phyloP scores from a whole-genome alignment of 805 yeast genomes.

The Yamadazyma phyllophila region DNA sequence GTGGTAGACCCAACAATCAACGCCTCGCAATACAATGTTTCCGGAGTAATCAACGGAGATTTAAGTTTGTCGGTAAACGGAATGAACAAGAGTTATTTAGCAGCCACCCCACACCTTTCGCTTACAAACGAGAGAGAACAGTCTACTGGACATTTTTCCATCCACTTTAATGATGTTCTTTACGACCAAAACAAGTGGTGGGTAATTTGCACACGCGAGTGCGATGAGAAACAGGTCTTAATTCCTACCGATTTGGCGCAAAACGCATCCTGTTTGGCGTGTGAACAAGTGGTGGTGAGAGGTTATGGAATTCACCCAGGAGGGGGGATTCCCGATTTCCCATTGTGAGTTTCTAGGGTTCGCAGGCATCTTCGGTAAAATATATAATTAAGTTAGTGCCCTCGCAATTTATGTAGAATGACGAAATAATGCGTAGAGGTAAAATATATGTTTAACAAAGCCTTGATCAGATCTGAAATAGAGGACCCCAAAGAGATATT shows the following conservation, averaged over 20 bases:
- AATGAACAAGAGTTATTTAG: neutral
- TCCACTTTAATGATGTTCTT: conserved; percentile 5
- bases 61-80: neutral
- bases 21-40: conserved; percentile 2
- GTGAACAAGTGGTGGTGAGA: conserved; percentile 3
- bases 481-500: too few relatives aligned
- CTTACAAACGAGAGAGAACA: neutral
- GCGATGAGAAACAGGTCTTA: neutral
- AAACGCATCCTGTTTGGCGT: neutral
- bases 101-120: neutral
- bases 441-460: too few relatives aligned
- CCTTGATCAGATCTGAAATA: too few relatives aligned
- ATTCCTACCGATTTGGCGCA: neutral
- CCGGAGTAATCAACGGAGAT: conserved; percentile 8
- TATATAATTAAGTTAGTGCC: neutral
- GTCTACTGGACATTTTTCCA: conserved; percentile 5
- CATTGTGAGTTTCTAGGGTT: neutral
- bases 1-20: conserved; percentile 6
- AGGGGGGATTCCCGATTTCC: conserved; percentile 13
- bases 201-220: conserved; percentile 1
- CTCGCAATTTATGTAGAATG: conserved; percentile 1
- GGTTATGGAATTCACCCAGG: conserved; percentile 1
- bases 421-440: conserved; percentile 1
- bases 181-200: neutral
- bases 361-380: conserved; percentile 4